These are phyloP conservation scores for Hygrophila difformis DNA, from an alignment of 257 asterid genomes.

Conservation along the genomic window DNA sequence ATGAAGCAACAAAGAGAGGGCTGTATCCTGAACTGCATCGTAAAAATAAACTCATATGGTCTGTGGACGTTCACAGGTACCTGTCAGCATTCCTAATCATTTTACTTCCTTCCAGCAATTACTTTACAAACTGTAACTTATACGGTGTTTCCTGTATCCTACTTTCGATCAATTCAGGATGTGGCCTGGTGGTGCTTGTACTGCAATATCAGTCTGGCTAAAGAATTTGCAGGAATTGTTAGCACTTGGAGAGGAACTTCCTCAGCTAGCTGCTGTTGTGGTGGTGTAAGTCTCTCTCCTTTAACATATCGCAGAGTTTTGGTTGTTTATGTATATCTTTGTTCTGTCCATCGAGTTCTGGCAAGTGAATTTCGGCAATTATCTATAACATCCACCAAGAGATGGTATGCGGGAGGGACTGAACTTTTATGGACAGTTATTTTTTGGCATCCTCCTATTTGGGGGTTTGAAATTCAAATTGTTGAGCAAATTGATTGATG, in stretches of 20 bases:
- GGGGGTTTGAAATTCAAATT: background rate
- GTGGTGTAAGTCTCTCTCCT: constrained; percentile 63
- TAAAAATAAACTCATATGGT: constrained; percentile 69
- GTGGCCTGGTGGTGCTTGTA: constrained; percentile 96
- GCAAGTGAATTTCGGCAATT: background rate
- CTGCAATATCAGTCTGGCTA: constrained; percentile 78
- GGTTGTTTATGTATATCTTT: background rate
- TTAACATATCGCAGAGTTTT: constrained; percentile 3
- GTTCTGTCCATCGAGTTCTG: background rate
- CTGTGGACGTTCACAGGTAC: constrained; percentile 94
- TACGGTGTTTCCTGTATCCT: constrained; percentile 10
- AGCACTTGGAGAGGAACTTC: constrained; percentile 57
- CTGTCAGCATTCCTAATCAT: background rate
- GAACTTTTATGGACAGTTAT: background rate
- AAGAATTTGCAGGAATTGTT: constrained; percentile 53
- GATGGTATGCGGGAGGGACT: background rate
- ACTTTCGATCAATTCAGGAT: constrained; percentile 40
- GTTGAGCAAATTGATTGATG: background rate
- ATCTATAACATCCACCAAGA: background rate
- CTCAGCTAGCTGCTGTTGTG: constrained; percentile 66
- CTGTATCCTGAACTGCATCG: constrained; percentile 79
- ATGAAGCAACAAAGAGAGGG: constrained; percentile 86
- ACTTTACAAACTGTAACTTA: constrained; percentile 4
- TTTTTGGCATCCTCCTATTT: constrained; percentile 6
- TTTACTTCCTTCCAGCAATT: background rate